Evolutionary conservation across 441 rosid species (phyloP), one percentile per base, ranked within the genome.

Genomic region (Pelargonium australe): DNA sequence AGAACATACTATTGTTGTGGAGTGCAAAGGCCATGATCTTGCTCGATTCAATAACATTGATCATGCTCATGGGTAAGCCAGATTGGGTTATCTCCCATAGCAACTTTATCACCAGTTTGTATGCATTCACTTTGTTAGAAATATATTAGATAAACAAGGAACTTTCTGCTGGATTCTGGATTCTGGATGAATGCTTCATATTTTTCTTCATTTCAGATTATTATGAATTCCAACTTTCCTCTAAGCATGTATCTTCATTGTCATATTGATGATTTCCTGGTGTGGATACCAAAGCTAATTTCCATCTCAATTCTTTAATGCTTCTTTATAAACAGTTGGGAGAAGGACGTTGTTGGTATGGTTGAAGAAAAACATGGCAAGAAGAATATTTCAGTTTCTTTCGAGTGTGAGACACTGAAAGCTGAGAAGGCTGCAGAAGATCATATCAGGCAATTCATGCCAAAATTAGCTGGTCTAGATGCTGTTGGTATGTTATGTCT

Each of bases 1-100:
- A 81, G 97, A 95, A 65, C 85, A 71, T 61, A 81, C 70, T 60
- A 86, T 89, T 60, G 80, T 95, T 7, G 97, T 95, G 72, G 97
- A 89, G 79, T 88, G 97, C 77, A 90, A 80, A 82, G 97, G 99
- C 73, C 99, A 90, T 68, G 97, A 91, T 84, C 94, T 94, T 80
- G 97, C 97, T 72, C 86, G 90, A 67, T 85, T 95, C 73, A 80
- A 78, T 60, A 87, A 77, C 73, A 77, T 88, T 1, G 90, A 89
- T 63, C 92, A 90, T 76, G 97, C 91, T 70, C 96, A 95, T 68
- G 97, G 97, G 99, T 90, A 84, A 80, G 78, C 64, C 66, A 0
- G 73, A 49, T 64, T 63, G 65, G 64, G 58, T n/a, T 51, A 51
- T 13, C 16, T 13, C 58, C 6, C 16, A 51, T 13, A 6, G 6